A percentile compares a stretch with the other conserved stretches of the same genome.
These are phyloP conservation scores for Colletotrichum camelliae DNA, from an alignment of 2,329 filamentous ascomycete genomes.

Conservation along the genomic window DNA sequence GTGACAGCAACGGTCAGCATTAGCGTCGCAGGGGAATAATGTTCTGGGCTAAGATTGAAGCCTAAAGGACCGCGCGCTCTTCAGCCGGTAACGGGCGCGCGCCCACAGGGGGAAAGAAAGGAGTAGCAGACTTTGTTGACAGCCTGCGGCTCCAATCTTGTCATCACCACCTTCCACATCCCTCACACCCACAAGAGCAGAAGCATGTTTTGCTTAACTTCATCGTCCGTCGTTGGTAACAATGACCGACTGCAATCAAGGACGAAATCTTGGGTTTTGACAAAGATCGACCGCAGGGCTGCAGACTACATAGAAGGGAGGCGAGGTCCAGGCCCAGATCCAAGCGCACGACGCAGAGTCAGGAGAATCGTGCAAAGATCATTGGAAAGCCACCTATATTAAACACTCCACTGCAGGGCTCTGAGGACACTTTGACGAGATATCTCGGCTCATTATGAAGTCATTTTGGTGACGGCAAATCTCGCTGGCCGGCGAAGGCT, in stretches of 20 bases:
- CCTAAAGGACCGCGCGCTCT: background rate
- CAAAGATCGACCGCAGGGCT: background rate
- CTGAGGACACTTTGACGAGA: conserved; percentile 1
- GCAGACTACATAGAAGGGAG: background rate
- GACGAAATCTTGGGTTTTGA: background rate
- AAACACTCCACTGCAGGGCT: background rate
- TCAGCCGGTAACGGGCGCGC: background rate
- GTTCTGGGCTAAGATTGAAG: background rate
- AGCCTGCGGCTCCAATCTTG: background rate
- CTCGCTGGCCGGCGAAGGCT: background rate
- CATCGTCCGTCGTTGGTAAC: background rate
- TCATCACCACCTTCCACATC: background rate
- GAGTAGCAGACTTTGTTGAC: background rate
- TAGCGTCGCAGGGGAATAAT: background rate
- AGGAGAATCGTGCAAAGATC: background rate
- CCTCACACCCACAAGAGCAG: background rate
- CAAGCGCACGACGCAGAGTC: background rate
- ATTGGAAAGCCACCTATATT: conserved; percentile 1
- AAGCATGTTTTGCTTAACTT: background rate
- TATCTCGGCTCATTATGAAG: conserved; percentile 21
- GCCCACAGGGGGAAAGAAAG: background rate
- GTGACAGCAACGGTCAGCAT: conserved; percentile 11
- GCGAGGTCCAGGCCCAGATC: background rate
- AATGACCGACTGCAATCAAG: background rate
- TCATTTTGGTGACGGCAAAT: conserved; percentile 1